phyloP scores from a whole-genome alignment of 441 rosid species.

The Omphalea diandra region DNA sequence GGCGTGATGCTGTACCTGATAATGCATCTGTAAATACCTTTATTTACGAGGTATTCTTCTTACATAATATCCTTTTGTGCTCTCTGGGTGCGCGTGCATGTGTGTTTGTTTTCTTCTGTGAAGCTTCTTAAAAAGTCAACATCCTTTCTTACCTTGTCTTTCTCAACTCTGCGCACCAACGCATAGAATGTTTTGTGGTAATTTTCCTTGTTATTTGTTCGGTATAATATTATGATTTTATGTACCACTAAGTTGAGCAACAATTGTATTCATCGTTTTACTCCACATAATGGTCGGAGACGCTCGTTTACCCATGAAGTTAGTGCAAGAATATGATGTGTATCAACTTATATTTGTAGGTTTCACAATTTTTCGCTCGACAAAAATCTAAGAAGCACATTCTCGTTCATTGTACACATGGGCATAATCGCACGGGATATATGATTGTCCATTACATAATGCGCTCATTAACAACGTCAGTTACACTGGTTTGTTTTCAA shows the following conservation, averaged over 20 bases:
- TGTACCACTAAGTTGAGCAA: not conserved
- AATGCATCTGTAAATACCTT: constrained; percentile 84
- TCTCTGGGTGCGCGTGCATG: not conserved
- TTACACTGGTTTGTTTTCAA: constrained; percentile 61
- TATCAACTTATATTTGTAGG: constrained; percentile 38
- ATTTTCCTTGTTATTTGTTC: constrained; percentile 6
- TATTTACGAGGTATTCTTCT: constrained; percentile 74
- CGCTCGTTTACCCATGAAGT: not conserved
- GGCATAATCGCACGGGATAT: constrained; percentile 97
- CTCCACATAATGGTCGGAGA: too few species aligned
- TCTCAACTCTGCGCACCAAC: not conserved
- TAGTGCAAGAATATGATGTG: not conserved
- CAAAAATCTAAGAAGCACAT: constrained; percentile 80
- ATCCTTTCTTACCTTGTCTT: not conserved
- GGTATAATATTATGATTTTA: not conserved
- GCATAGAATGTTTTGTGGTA: not conserved
- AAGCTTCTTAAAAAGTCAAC: not conserved
- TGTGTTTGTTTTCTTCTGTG: not conserved
- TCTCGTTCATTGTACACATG: constrained; percentile 99
- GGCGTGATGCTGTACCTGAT: constrained; percentile 93
- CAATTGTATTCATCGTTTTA: not conserved
- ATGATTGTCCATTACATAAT: constrained; percentile 95
- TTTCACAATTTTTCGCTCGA: constrained; percentile 62
- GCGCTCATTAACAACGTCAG: constrained; percentile 81
- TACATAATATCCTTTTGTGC: not conserved